phyloP scores from a whole-genome alignment of 1,284 basidiomycete genomes.

The Hortiboletus rubellus region DNA sequence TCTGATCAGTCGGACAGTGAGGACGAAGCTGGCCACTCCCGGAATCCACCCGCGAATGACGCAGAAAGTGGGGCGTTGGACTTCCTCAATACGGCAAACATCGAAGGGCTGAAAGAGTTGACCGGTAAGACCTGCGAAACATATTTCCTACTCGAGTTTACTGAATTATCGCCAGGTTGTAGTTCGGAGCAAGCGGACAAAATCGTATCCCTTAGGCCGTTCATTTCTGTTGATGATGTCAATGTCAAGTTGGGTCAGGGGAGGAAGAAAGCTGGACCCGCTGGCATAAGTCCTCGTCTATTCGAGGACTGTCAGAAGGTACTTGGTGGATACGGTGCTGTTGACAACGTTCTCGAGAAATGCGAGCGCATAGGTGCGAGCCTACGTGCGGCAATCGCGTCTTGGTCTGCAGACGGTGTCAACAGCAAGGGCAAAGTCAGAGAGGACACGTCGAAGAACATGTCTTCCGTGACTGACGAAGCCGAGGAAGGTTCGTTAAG shows the following conservation, averaged over 20 bases:
- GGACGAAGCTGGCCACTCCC: slow-evolving; percentile 32
- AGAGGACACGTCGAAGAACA: slow-evolving; percentile 28
- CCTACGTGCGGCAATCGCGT: slow-evolving; percentile 67
- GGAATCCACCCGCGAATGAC: slow-evolving; percentile 21
- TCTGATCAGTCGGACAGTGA: slow-evolving; percentile 54
- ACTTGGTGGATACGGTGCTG: slow-evolving; percentile 87
- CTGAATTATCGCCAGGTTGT: slow-evolving; percentile 60
- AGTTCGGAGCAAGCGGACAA: slow-evolving; percentile 77
- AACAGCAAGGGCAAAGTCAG: slow-evolving; percentile 46
- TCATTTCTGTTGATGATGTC: slow-evolving; percentile 75
- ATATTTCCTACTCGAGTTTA: slow-evolving; percentile 5
- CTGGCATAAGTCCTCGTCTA: slow-evolving; percentile 84
- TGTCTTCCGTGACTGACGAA: slow-evolving; percentile 36
- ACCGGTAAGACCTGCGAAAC: slow-evolving; percentile 62
- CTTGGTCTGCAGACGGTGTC: slow-evolving; percentile 62
- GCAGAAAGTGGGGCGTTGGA: slow-evolving; percentile 58
- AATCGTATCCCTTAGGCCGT: slow-evolving; percentile 84
- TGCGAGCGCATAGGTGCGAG: slow-evolving; percentile 85
- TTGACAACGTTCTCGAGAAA: slow-evolving; percentile 85
- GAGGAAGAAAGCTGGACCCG: slow-evolving; percentile 76
- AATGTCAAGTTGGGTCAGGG: slow-evolving; percentile 77
- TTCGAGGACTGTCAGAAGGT: slow-evolving; percentile 91
- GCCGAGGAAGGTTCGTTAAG: slow-evolving; percentile 63
- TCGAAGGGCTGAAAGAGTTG: slow-evolving; percentile 81
- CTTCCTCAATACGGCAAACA: slow-evolving; percentile 83